Evolutionary conservation across 371 early-diverging fungal species (phyloP), one percentile per base, ranked within the genome.

Genomic region (Lichtheimia ornata): DNA sequence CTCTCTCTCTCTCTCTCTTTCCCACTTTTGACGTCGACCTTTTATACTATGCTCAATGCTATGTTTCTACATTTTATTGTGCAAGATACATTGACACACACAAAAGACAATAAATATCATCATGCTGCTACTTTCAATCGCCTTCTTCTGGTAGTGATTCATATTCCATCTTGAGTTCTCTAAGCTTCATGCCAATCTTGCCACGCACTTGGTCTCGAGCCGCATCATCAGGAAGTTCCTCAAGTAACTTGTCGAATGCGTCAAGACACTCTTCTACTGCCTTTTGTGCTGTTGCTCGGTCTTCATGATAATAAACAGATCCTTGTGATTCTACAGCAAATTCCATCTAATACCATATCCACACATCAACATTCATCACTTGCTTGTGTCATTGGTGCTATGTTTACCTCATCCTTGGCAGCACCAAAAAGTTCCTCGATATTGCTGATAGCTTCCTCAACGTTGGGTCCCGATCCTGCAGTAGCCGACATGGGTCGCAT

Each of bases 261-360:
- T 53, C 27, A 24, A 78, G 53, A 42, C 75, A 75, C 12, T 78
- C 73, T 17, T 56, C 20, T 2, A 78, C 75, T 3, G 75, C 79
- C 35, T 69, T 70, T 56, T 75, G 63, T 9, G 79, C 79, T 18
- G 71, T 71, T 0, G 45, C 56, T 7, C 50, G 64, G 58, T 75
- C 79, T 57, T 74, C 75, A 13, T 71, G 73, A 53, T 78, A 78
- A 60, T 78, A 78, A 44, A 69, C 69, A 11, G 79, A 72, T 6
- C 79, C 75, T 56, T 69, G 66, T 11, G 75, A 71, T 58, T 78
- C 79, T 13, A 71, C 65, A 4, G 79, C 75, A 63, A 66, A 75
- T 59, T 75, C 79, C 66, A 77, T 55, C 78, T 77, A 35, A 35
- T 15, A 25, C 22, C 12, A 27, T 30, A 30, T 7, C 15, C 30